These are phyloP conservation scores for Penicillium fuscoglaucum DNA, from an alignment of 2,329 filamentous ascomycete species.

Conservation along the genomic window DNA sequence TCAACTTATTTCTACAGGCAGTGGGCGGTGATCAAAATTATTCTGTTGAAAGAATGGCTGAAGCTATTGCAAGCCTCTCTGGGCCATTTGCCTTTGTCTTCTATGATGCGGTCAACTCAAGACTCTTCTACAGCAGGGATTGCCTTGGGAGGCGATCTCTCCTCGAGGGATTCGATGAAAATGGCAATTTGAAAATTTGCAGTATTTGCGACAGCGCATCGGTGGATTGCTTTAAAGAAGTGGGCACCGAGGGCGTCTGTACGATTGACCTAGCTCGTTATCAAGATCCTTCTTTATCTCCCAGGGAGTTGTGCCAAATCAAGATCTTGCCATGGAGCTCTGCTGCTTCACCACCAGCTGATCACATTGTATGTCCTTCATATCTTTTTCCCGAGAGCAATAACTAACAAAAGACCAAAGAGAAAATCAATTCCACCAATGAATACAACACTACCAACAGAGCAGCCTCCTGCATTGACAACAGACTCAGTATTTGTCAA, in stretches of 20 bases:
- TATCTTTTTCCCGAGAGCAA: not conserved
- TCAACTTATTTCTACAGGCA: slow-evolving; percentile 58
- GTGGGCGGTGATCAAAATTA: slow-evolving; percentile 20
- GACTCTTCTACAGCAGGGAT: slow-evolving; percentile 81
- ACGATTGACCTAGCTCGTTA: slow-evolving; percentile 56
- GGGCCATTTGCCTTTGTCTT: slow-evolving; percentile 92
- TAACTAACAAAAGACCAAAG: slow-evolving; percentile 24
- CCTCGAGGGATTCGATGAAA: slow-evolving; percentile 55
- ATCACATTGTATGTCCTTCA: slow-evolving; percentile 27
- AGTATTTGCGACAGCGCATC: slow-evolving; percentile 64
- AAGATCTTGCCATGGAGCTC: slow-evolving; percentile 33
- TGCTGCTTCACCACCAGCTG: slow-evolving; percentile 12
- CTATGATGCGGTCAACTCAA: slow-evolving; percentile 62
- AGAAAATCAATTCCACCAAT: slow-evolving; percentile 47
- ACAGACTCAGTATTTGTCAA: slow-evolving; percentile 54
- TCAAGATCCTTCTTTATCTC: slow-evolving; percentile 7
- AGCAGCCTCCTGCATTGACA: slow-evolving; percentile 30
- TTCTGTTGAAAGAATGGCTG: slow-evolving; percentile 32
- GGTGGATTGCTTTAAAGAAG: slow-evolving; percentile 66
- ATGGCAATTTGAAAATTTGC: slow-evolving; percentile 61
- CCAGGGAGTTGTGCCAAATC: slow-evolving; percentile 23
- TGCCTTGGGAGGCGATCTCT: slow-evolving; percentile 84
- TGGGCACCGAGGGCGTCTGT: slow-evolving; percentile 82
- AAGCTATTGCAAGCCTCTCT: slow-evolving; percentile 61
- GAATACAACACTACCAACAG: slow-evolving; percentile 41